Evolutionary conservation across 2,329 filamentous ascomycete species (phyloP).

Genomic region (Microsporum audouinii): DNA sequence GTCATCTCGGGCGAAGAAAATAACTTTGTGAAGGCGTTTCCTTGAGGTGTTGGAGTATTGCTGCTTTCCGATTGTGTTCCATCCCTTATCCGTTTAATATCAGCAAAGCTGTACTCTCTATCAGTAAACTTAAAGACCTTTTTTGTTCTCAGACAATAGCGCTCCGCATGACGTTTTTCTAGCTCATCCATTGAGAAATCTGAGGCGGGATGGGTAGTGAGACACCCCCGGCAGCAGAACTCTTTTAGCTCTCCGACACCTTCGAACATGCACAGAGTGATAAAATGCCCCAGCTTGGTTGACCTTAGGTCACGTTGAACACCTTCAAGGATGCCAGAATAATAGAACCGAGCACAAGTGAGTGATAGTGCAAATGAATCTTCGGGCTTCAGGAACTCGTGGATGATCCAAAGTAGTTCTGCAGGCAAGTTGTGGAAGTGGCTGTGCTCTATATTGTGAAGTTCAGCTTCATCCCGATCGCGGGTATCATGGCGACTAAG

Average conservation of each 20-base stretch:
- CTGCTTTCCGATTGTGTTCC: not conserved
- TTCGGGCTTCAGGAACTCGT: not conserved
- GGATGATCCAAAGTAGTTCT: not conserved
- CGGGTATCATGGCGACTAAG: not conserved
- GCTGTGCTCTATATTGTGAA: constrained; percentile 2
- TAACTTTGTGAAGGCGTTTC: not conserved
- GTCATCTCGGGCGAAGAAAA: not conserved
- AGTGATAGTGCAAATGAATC: not conserved
- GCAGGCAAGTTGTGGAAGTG: constrained; percentile 5
- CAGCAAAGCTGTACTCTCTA: not conserved
- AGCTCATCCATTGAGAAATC: constrained; percentile 1
- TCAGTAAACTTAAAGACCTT: not conserved
- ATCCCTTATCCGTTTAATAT: not conserved
- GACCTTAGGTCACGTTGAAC: not conserved
- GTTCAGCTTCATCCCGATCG: not conserved
- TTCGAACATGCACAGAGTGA: constrained; percentile 5
- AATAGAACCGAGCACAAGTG: constrained; percentile 8
- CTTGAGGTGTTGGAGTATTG: not conserved
- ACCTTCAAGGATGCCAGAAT: not conserved
- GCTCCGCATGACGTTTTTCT: not conserved
- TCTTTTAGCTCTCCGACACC: constrained; percentile 1
- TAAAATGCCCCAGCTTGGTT: not conserved
- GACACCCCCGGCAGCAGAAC: constrained; percentile 2
- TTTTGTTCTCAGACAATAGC: not conserved
- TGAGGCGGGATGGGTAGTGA: not conserved